Evolutionary conservation across 768 basidiomycete genomes (phyloP), one percentile per base, ranked within the genome.

Genomic region (Kockovaella imperatae): DNA sequence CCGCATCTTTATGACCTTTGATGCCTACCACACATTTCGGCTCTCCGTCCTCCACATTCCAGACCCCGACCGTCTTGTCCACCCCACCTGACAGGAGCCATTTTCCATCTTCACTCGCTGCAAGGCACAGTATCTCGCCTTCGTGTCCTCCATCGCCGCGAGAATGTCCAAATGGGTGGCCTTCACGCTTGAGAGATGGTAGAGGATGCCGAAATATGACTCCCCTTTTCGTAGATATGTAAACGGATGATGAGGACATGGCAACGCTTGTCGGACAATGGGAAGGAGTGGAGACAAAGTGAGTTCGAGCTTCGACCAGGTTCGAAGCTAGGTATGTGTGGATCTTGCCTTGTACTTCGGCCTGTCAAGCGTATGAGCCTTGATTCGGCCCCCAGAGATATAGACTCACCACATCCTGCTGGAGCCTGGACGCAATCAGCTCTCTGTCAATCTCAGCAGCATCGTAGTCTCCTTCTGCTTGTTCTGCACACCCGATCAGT

Each of bases 361-460:
- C 62, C 64, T 67, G 24, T 4, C 5, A 23, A 31, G 29, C 17
- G 18, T 7, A 24, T 11, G 8, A 25, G 25, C 24, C 17, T 15
- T 35, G 23, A n/a, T n/a, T n/a, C n/a, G 18, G 42, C 8, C 20
- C 11, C 5, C n/a, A 42, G 15, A 28, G 35, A 18, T 17, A 29
- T 11, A 29, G 13, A 75, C 76, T 46, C 32, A 77, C 76, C 4
- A 93, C 89, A 73, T 96, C 93, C 68, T 89, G 82, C 68, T 89
- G 87, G 54, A 99, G 75, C 47, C 95, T 77, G 17, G 89, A 78
- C 35, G 86, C 86, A 53, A 99, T 86, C 53, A 96, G 76, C 56
- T 96, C 93, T 60, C 80, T 80, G 75, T 99, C 95, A 23, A 97
- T 82, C 59, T 96, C 91, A 1, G 87, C 90, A 4, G 95, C 95